phyloP scores from a whole-genome alignment of 2,329 filamentous ascomycete species.

The Seiridium cupressi region DNA sequence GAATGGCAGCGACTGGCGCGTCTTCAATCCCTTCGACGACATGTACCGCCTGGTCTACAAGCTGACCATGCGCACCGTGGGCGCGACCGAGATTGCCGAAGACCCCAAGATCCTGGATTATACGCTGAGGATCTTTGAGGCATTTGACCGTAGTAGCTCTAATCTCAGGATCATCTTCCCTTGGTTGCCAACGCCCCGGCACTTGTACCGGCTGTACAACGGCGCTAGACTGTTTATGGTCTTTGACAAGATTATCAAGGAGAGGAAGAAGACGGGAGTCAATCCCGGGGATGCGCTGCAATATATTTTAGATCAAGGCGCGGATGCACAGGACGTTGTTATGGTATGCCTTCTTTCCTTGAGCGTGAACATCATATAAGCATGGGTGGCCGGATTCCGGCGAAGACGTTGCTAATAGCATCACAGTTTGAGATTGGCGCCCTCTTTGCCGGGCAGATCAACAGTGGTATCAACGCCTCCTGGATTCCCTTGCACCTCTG shows the following conservation, averaged over 20 bases:
- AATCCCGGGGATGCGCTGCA: conserved; percentile 51
- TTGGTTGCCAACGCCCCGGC: conserved; percentile 43
- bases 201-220: conserved; percentile 40
- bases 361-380: neutral
- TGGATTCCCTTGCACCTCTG: conserved; percentile 52
- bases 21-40: conserved; percentile 52
- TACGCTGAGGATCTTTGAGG: conserved; percentile 43
- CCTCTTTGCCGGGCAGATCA: conserved; percentile 56
- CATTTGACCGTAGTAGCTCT: conserved; percentile 42
- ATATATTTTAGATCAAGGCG: conserved; percentile 49
- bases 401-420: neutral
- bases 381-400: too few species aligned
- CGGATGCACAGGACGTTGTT: conserved; percentile 41
- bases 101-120: conserved; percentile 37
- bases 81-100: conserved; percentile 51
- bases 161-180: conserved; percentile 50
- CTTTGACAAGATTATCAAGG: conserved; percentile 45
- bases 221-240: conserved; percentile 47
- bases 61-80: conserved; percentile 56
- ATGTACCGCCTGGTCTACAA: conserved; percentile 52
- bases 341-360: conserved; percentile 25
- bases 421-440: conserved; percentile 48
- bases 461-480: conserved; percentile 53
- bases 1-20: conserved; percentile 21
- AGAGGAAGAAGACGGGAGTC: conserved; percentile 38